A percentile compares a stretch with the other conserved stretches of the same genome.
These are phyloP conservation scores for Tricladium varicosporioides DNA, from an alignment of 2,329 filamentous ascomycete genomes.

Conservation along the genomic window DNA sequence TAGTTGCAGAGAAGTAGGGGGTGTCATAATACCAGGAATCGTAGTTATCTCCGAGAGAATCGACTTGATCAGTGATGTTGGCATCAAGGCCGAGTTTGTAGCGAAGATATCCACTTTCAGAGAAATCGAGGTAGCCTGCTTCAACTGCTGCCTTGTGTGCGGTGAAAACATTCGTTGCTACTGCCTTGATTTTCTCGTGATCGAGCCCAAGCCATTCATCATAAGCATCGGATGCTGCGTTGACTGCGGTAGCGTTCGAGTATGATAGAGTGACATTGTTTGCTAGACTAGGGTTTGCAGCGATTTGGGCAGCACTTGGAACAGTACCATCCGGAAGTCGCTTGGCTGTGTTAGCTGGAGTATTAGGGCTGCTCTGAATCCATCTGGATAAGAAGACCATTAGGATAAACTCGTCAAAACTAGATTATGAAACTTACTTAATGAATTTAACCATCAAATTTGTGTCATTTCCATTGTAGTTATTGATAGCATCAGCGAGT, in stretches of 20 bases:
- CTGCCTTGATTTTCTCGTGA: conserved; percentile 46
- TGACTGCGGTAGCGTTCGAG: conserved; percentile 21
- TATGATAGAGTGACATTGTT: conserved; percentile 10
- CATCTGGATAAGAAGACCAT: conserved; percentile 43
- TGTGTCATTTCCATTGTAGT: conserved; percentile 45
- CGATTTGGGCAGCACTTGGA: conserved; percentile 18
- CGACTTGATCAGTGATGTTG: conserved; percentile 42
- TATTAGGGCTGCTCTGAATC: conserved; percentile 55
- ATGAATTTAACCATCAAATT: conserved; percentile 39
- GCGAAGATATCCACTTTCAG: conserved; percentile 68
- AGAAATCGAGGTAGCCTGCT: conserved; percentile 70
- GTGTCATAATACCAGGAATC: conserved; percentile 35
- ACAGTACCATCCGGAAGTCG: conserved; percentile 20
- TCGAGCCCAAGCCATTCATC: conserved; percentile 13
- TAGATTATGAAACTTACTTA: conserved; percentile 45
- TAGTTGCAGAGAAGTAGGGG: conserved; percentile 24
- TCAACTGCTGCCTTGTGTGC: conserved; percentile 49
- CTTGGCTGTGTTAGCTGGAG: conserved; percentile 13
- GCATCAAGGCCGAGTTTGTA: conserved; percentile 63
- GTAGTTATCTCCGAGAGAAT: conserved; percentile 6
- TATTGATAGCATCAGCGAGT: conserved; percentile 57
- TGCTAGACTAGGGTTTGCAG: conserved; percentile 18
- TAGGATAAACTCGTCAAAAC: too few species aligned
- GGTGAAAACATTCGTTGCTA: conserved; percentile 38
- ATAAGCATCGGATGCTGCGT: conserved; percentile 8